These are phyloP conservation scores for Jasminum sambac DNA, from an alignment of 257 asterid species.

Conservation along the genomic window DNA sequence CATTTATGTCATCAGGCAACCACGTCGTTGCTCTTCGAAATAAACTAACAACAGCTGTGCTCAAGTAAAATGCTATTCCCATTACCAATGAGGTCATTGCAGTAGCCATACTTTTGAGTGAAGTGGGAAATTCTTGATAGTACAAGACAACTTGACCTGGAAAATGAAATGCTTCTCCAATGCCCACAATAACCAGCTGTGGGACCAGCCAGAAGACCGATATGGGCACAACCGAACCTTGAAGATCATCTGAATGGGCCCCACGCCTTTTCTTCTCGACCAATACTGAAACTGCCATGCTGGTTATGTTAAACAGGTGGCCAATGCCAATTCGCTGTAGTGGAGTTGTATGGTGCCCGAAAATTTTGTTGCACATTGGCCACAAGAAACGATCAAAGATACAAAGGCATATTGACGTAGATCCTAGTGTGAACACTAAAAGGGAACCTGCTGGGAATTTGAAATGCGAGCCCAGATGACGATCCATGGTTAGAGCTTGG, in stretches of 20 bases:
- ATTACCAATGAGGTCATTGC: slow-evolving; percentile 36
- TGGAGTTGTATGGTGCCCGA: slow-evolving; percentile 12
- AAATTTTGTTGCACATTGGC: slow-evolving; percentile 25
- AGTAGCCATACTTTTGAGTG: slow-evolving; percentile 36
- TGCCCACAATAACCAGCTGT: slow-evolving; percentile 43
- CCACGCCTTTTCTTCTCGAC: slow-evolving; percentile 39
- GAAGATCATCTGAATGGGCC: slow-evolving; percentile 2
- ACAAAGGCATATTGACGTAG: slow-evolving; percentile 26
- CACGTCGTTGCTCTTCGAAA: slow-evolving; percentile 27
- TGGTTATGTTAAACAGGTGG: slow-evolving; percentile 37
- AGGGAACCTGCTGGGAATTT: slow-evolving; percentile 41
- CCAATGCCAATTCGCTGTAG: slow-evolving; percentile 40
- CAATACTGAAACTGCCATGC: slow-evolving; percentile 54
- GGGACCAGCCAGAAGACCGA: slow-evolving; percentile 58
- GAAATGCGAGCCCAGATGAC: slow-evolving; percentile 34
- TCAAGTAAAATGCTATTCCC: slow-evolving; percentile 28
- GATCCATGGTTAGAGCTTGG: slow-evolving; percentile 43
- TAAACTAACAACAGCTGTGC: slow-evolving; percentile 30
- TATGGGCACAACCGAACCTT: slow-evolving; percentile 18
- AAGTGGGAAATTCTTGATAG: slow-evolving; percentile 37
- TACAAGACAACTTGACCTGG: slow-evolving; percentile 42
- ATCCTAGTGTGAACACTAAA: slow-evolving; percentile 28
- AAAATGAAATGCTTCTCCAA: slow-evolving; percentile 53
- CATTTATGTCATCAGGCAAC: slow-evolving; percentile 37
- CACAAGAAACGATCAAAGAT: slow-evolving; percentile 20